Evolutionary conservation across 176 grass and related monocot genomes (phyloP).

Genomic region (Zea mays): Zm-B73-REFERENCE-NAM-5.0 NC_050098.1:159752501-159753000

Average conservation of each 20-base stretch:
- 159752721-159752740: conserved; percentile 23
- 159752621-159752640: not conserved
- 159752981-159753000: too few species aligned
- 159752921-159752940: not conserved
- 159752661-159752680: conserved; percentile 32
- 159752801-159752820: conserved; percentile 86
- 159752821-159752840: conserved; percentile 87
- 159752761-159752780: conserved; percentile 90
- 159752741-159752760: not conserved
- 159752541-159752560: conserved; percentile 36
- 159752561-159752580: conserved; percentile 33
- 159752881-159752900: conserved; percentile 30
- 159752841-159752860: conserved; percentile 97
- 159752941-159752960: not conserved
- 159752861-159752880: conserved; percentile 95
- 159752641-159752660: conserved; percentile 30
- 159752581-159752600: not conserved
- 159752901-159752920: not conserved
- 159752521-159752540: conserved; percentile 28
- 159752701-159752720: conserved; percentile 33
- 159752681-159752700: conserved; percentile 20
- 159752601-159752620: conserved; percentile 16
- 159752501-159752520: not conserved
- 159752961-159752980: too few species aligned
- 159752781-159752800: conserved; percentile 95